Conservation (phyloP, 2,329 filamentous ascomycete genomes). For the Colletotrichum abscissum region DNA sequence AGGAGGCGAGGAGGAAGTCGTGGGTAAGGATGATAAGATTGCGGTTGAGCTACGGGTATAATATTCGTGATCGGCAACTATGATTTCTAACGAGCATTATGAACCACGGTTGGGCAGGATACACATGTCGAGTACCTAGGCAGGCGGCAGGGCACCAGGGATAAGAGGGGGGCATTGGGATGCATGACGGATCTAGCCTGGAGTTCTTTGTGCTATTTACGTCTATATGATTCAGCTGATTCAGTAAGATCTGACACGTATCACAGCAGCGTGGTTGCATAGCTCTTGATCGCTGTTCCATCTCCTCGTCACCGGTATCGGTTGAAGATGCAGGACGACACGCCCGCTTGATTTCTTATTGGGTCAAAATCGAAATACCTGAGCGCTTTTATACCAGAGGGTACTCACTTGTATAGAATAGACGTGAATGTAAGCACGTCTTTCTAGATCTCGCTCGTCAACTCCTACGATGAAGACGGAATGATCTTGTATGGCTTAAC, state of each 20-base stretch:
- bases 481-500: no score
- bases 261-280: no score
- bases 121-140: not conserved
- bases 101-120: not conserved
- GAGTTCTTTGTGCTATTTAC: not conserved
- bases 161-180: not conserved
- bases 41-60: conserved; percentile 36
- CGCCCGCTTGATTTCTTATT: no score
- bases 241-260: not conserved
- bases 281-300: no score
- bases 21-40: conserved; percentile 30
- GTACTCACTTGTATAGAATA: no score
- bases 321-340: no score
- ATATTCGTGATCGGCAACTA: not conserved
- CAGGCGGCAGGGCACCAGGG: not conserved
- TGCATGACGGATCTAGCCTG: not conserved
- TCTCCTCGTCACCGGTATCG: no score
- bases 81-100: not conserved
- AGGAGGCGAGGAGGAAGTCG: not conserved
- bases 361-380: no score
- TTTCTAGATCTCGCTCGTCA: no score
- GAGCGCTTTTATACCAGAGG: no score
- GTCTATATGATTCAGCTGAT: not conserved
- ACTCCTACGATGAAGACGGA: no score
- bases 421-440: no score